Evolutionary conservation across 306 rosid genomes (phyloP).

Genomic region (Ochetophila trinervis): DNA sequence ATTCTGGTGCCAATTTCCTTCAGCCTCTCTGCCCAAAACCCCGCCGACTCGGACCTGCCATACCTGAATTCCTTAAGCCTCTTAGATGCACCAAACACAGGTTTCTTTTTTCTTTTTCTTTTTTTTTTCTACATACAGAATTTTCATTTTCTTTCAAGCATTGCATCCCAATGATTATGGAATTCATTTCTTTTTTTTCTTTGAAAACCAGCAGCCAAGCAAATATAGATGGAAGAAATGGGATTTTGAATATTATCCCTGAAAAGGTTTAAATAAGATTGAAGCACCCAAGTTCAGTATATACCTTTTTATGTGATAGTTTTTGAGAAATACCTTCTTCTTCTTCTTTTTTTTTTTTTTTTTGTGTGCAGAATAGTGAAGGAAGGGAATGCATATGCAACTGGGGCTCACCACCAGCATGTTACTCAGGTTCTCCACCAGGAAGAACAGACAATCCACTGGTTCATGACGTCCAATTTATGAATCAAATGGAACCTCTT

Average conservation of each 20-base stretch:
- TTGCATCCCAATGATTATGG: background rate
- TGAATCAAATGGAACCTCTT: constrained; percentile 66
- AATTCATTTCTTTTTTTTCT: constrained; percentile 13
- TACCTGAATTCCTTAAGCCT: constrained; percentile 72
- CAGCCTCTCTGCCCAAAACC: constrained; percentile 84
- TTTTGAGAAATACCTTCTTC: background rate
- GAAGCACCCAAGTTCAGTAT: background rate
- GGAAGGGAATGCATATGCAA: constrained; percentile 47
- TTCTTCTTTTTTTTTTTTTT: no score
- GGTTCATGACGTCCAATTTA: constrained; percentile 66
- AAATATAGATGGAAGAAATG: constrained; percentile 33
- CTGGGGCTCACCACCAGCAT: constrained; percentile 51
- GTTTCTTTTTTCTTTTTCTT: constrained; percentile 24
- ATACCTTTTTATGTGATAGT: background rate
- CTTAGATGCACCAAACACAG: constrained; percentile 53
- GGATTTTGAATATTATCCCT: constrained; percentile 50
- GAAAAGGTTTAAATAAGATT: constrained; percentile 52
- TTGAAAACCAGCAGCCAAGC: constrained; percentile 49
- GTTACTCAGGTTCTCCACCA: constrained; percentile 77
- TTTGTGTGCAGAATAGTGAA: constrained; percentile 35
- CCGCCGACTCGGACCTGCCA: constrained; percentile 40
- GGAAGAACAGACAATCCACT: constrained; percentile 70
- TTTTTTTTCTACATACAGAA: background rate
- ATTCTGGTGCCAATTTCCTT: constrained; percentile 22
- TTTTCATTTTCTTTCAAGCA: no score